These are phyloP conservation scores for Ceratocystis ficicola DNA, from an alignment of 2,329 filamentous ascomycete genomes.

Conservation along the genomic window DNA sequence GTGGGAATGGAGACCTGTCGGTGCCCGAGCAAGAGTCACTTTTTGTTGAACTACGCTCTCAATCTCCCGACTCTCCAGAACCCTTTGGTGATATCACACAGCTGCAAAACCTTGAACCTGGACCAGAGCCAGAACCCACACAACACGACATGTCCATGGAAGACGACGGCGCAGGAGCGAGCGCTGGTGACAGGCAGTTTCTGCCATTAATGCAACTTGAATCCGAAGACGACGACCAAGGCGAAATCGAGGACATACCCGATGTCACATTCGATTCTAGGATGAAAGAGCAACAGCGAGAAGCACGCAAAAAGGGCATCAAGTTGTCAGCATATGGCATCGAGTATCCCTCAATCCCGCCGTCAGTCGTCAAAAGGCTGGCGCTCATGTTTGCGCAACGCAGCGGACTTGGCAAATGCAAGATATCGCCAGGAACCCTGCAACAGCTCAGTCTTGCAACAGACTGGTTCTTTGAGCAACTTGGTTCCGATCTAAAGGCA, in stretches of 20 bases:
- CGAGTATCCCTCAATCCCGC: constrained; percentile 62
- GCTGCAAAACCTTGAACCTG: constrained; percentile 17
- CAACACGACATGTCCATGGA: constrained; percentile 16
- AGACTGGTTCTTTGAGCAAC: constrained; percentile 86
- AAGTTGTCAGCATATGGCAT: constrained; percentile 60
- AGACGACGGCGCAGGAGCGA: constrained; percentile 1
- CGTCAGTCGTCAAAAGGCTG: constrained; percentile 59
- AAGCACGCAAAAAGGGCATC: constrained; percentile 34
- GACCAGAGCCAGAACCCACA: constrained; percentile 10
- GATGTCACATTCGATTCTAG: constrained; percentile 14
- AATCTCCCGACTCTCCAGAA: constrained; percentile 16
- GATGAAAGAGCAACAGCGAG: constrained; percentile 13
- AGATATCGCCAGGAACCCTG: constrained; percentile 61
- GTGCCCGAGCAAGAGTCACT: constrained; percentile 5
- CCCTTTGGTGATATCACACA: constrained; percentile 21
- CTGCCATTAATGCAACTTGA: constrained; percentile 18
- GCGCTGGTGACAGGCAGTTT: not conserved
- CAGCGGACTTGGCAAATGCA: constrained; percentile 52
- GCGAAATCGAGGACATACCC: constrained; percentile 17
- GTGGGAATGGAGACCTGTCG: constrained; percentile 15
- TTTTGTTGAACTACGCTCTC: constrained; percentile 2
- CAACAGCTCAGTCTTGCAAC: constrained; percentile 66
- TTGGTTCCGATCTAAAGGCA: constrained; percentile 63
- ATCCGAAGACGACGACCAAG: constrained; percentile 20
- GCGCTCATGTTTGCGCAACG: constrained; percentile 59